Evolutionary conservation across 139 green algal genomes (phyloP), one percentile per base, ranked within the genome.

Genomic region (Coccomyxa sp.): DNA sequence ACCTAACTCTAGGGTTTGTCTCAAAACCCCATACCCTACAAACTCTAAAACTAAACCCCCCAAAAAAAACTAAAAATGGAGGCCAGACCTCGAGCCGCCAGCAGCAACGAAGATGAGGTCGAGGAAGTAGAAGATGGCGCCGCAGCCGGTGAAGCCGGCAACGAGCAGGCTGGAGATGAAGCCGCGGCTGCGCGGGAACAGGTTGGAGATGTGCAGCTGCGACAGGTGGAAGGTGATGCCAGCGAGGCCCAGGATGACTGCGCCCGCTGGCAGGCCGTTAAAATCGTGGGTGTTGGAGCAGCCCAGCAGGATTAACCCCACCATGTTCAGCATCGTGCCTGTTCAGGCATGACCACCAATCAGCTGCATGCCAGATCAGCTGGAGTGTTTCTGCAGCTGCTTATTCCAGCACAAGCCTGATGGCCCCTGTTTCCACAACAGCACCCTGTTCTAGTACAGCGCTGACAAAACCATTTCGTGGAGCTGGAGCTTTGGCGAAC

Each of bases 171-270:
- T 84, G 25, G 88, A 86, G 21, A 93, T 82, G 0, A 93, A 79
- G 32, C 90, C 90, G 18, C 89, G 81, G 81, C 83, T 82, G 12
- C 84, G 63, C 0, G 90, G 90, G 57, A 87, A 93, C 31, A 93
- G 82, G 76, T 81, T 85, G n/a, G 83, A 86, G 28, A 92, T 89
- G 84, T 93, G 90, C 28, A 93, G 85, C 86, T 93, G 77, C 14
- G 85, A 82, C 18, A 93, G 83, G 79, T 93, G 90, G 79, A 91
- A 93, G 30, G 89, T 92, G 74, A 93, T 93, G 85, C 88, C 88
- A 25, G 86, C 90, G 16, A 92, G 80, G 28, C 90, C 90, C 67
- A 93, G n/a, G 23, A 93, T 83, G 31, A 93, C 88, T 38, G 87
- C 87, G 28, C 83, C 90, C 13, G 87, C 79, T 0, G 58, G 57